Evolutionary conservation across 345 rosid species (phyloP).

Genomic region (Populus tremula): DNA sequence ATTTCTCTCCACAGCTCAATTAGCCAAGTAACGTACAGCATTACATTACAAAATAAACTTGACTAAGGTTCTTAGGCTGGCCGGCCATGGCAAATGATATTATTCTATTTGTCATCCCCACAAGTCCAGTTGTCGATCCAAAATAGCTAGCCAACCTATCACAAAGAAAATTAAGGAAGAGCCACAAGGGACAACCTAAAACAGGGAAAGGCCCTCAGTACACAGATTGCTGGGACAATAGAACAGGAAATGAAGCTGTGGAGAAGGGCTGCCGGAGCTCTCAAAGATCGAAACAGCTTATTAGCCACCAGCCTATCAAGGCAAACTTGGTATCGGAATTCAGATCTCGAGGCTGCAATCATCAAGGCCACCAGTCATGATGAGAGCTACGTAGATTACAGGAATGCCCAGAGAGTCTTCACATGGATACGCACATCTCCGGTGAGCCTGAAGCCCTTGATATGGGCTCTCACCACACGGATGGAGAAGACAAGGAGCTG

Average conservation of each 20-base stretch:
- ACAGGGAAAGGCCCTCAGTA: not conserved
- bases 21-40: no score
- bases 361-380: slow-evolving; percentile 84
- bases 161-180: not conserved
- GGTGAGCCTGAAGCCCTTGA: slow-evolving; percentile 47
- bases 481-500: slow-evolving; percentile 63
- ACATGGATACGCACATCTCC: slow-evolving; percentile 70
- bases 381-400: slow-evolving; percentile 53
- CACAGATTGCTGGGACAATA: not conserved
- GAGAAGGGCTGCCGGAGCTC: slow-evolving; percentile 64
- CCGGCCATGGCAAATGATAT: no score
- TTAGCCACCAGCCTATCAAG: slow-evolving; percentile 36
- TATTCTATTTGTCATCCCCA: no score
- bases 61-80: no score
- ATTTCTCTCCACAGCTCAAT: no score
- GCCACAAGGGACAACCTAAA: not conserved
- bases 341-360: slow-evolving; percentile 61
- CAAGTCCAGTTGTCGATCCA: no score
- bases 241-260: slow-evolving; percentile 47
- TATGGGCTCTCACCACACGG: slow-evolving; percentile 45
- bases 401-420: slow-evolving; percentile 56
- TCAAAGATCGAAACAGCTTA: slow-evolving; percentile 76
- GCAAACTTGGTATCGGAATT: slow-evolving; percentile 33
- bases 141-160: no score
- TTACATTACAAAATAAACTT: no score